phyloP scores from a whole-genome alignment of 345 rosid genomes.

The Noccaea bulbosa region DNA sequence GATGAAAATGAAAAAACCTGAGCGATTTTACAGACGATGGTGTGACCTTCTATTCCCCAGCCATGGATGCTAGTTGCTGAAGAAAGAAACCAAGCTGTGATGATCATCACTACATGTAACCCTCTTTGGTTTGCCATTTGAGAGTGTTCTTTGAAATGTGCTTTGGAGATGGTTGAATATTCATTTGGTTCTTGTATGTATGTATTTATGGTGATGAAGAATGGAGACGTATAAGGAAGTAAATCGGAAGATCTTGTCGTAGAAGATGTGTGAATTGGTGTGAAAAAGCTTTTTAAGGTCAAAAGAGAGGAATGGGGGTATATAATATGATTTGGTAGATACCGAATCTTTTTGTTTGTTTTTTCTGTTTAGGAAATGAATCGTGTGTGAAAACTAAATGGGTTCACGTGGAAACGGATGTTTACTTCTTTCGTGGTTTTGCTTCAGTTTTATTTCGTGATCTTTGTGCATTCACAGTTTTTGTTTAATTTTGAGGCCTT shows the following conservation, averaged over 20 bases:
- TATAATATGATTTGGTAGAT: slow-evolving; percentile 26
- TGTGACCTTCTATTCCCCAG: slow-evolving; percentile 85
- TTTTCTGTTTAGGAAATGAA: slow-evolving; percentile 18
- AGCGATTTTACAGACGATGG: slow-evolving; percentile 67
- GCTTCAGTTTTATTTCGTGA: not conserved
- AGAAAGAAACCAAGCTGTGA: slow-evolving; percentile 34
- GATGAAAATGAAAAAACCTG: slow-evolving; percentile 48
- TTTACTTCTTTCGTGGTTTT: not conserved
- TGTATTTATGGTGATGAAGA: slow-evolving; percentile 27
- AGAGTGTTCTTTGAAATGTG: not conserved
- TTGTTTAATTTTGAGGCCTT: not conserved
- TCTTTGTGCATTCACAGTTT: not conserved
- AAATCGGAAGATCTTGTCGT: slow-evolving; percentile 19
- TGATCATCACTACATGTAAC: slow-evolving; percentile 26
- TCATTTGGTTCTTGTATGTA: slow-evolving; percentile 7
- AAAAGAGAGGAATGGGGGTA: not conserved
- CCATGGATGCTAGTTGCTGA: slow-evolving; percentile 36
- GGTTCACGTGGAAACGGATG: slow-evolving; percentile 1
- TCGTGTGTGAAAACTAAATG: slow-evolving; percentile 33
- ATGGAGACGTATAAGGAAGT: slow-evolving; percentile 22
- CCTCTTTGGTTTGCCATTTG: slow-evolving; percentile 33
- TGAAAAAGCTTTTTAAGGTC: slow-evolving; percentile 5
- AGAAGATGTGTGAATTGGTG: not conserved
- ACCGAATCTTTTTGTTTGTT: not conserved
- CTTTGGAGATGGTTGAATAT: slow-evolving; percentile 1